Percentiles rank a stretch among this genome's conserved stretches.
These are phyloP conservation scores for Puccinellia tenuiflora DNA, from an alignment of 176 grass and related monocot genomes.

Conservation along the genomic window DNA sequence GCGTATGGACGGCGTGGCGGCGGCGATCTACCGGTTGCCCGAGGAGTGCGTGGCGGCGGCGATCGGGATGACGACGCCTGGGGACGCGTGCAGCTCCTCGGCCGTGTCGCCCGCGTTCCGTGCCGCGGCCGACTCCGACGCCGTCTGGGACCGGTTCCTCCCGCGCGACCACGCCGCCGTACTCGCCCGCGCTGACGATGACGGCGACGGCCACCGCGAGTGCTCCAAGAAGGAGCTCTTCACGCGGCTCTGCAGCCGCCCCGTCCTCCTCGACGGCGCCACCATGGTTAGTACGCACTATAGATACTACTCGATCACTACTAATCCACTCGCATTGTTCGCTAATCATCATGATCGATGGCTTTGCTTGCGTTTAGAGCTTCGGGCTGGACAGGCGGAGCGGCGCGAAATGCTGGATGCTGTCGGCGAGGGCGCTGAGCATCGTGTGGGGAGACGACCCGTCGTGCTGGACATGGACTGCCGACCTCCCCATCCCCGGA, in stretches of 20 bases:
- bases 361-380: constrained; percentile 30
- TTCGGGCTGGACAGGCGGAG: constrained; percentile 55
- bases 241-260: constrained; percentile 45
- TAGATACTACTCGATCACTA: not conserved
- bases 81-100: constrained; percentile 50
- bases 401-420: constrained; percentile 80
- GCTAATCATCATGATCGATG: not conserved
- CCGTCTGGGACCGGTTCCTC: constrained; percentile 64
- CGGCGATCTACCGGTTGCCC: constrained; percentile 46
- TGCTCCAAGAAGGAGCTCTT: constrained; percentile 56
- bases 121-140: constrained; percentile 55
- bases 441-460: constrained; percentile 48
- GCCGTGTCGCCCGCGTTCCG: constrained; percentile 52
- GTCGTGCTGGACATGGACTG: constrained; percentile 48
- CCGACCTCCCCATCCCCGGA: constrained; percentile 32
- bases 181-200: constrained; percentile 34
- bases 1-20: constrained; percentile 15
- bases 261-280: constrained; percentile 64
- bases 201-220: not conserved
- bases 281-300: constrained; percentile 36
- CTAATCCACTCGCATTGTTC: not conserved
- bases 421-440: constrained; percentile 64
- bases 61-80: constrained; percentile 65
- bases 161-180: constrained; percentile 47
- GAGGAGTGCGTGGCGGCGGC: constrained; percentile 70